Evolutionary conservation across 208 protist genomes (phyloP).

Genomic region (Trypanosoma boissoni): DNA sequence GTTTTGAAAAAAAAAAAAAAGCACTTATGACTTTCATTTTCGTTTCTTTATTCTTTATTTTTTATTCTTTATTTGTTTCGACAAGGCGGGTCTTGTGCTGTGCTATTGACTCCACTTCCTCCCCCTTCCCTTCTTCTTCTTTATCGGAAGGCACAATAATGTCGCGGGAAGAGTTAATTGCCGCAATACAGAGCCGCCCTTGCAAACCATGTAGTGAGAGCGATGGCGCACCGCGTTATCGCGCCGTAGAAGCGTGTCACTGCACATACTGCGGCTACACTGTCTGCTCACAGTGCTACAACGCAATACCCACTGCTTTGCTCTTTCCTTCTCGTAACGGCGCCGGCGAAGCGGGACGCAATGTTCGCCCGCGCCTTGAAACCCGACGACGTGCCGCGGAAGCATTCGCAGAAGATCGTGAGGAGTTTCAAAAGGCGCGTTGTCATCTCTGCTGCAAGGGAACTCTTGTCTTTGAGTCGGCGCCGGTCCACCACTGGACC

Average conservation of each 20-base stretch:
- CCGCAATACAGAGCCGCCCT: slow-evolving; percentile 13
- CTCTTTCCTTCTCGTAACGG: slow-evolving; percentile 9
- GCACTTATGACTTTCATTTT: neutral
- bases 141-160: slow-evolving; percentile 7
- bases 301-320: slow-evolving; percentile 25
- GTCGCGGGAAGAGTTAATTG: slow-evolving; percentile 20
- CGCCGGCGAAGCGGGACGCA: neutral
- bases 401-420: neutral
- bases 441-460: slow-evolving; percentile 70
- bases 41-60: neutral
- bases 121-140: neutral
- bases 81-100: neutral
- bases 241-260: slow-evolving; percentile 56
- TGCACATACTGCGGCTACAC: slow-evolving; percentile 86
- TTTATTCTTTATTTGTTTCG: neutral
- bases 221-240: slow-evolving; percentile 47
- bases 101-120: neutral
- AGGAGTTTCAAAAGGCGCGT: slow-evolving; percentile 12
- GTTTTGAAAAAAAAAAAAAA: neutral
- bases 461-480: slow-evolving; percentile 37
- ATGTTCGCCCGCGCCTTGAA: neutral
- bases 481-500: slow-evolving; percentile 67
- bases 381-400: too few species aligned
- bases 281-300: slow-evolving; percentile 57
- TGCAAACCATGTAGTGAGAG: slow-evolving; percentile 48